These are phyloP conservation scores for Pisolithus thermaeus DNA, from an alignment of 1,284 basidiomycete species.

Conservation along the genomic window DNA sequence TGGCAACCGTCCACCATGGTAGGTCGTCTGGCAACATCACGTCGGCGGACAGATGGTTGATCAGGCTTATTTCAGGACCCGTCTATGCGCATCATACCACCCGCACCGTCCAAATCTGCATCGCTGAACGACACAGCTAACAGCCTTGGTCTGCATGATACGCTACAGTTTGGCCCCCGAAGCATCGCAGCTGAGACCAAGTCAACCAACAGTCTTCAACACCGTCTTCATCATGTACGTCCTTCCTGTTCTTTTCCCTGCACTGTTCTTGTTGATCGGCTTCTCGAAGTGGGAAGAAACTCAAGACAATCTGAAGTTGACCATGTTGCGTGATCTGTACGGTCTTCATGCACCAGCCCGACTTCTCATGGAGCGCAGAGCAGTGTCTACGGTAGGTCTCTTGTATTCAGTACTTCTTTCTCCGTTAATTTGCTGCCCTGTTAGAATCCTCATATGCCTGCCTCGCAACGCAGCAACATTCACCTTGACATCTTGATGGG, in stretches of 20 bases:
- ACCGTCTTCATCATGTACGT: conserved; percentile 65
- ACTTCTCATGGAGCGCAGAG: conserved; percentile 89
- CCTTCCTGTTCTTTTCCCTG: not conserved
- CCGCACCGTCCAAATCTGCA: conserved; percentile 49
- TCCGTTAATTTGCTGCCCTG: conserved; percentile 1
- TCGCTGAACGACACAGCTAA: conserved; percentile 65
- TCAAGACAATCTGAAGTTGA: conserved; percentile 83
- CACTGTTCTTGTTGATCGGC: conserved; percentile 1
- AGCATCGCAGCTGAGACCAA: conserved; percentile 68
- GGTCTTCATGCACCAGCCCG: conserved; percentile 88
- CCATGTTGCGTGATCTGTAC: conserved; percentile 78
- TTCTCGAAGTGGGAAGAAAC: conserved; percentile 82
- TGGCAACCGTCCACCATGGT: conserved; percentile 35
- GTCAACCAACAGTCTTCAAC: conserved; percentile 48
- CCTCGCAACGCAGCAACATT: conserved; percentile 65
- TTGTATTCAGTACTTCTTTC: not conserved
- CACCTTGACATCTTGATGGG: conserved; percentile 91
- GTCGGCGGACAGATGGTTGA: not conserved
- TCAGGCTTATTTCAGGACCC: conserved; percentile 42
- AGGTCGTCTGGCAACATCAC: conserved; percentile 2
- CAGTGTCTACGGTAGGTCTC: conserved; percentile 67
- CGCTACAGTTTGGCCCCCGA: conserved; percentile 69
- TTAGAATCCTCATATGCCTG: conserved; percentile 62
- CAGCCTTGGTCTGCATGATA: conserved; percentile 73
- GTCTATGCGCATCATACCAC: conserved; percentile 64